Base-by-base conservation (phyloP, 352 stramenopile genomes). In the Phytopythium helicoides region DNA sequence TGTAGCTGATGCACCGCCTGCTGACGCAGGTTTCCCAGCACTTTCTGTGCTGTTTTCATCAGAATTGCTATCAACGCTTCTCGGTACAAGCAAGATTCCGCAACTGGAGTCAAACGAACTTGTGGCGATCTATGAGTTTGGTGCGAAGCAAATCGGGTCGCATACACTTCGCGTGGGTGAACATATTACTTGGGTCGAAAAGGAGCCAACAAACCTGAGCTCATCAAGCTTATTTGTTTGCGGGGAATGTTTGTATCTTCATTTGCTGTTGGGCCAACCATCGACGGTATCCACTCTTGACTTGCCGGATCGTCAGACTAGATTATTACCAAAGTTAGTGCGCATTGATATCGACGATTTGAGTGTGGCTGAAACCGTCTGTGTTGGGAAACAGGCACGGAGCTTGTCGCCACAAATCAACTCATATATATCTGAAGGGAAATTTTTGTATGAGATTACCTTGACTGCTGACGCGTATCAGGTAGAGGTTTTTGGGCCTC, bases 391-490 rank as follows among this genome's bases (percentile, higher is more conserved):
- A 12, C 31, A 8, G 3, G 9, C 3, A 14, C 41, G 11, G n/a
- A n/a, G n/a, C n/a, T n/a, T n/a, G n/a, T n/a, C n/a, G n/a, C n/a
- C n/a, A n/a, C 41, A 22, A 23, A 22, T 35, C 14, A 16, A 14
- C n/a, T 21, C 50, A 0, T 86, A 85, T 45, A 38, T 64, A 19
- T 72, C 78, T 10, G 78, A 89, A 68, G 78, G 78, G n/a, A 52
- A 50, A 47, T 39, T 56, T 0, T 63, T 89, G 12, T 89, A 83
- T 51, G 74, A 89, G 23, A 62, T 89, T 36, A 52, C 72, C 23
- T 55, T 81, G 47, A 56, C 55, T 22, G 56, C 62, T 0, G 60
- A 69, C 38, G 22, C 49, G 7, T 76, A 85, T 55, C 23, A 41
- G 26, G 64, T 89, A 1, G 67, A 57, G 12, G 61, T 83, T 19